Base-by-base conservation (phyloP, 2,329 filamentous ascomycete genomes). In the Colletotrichum abscissum region DNA sequence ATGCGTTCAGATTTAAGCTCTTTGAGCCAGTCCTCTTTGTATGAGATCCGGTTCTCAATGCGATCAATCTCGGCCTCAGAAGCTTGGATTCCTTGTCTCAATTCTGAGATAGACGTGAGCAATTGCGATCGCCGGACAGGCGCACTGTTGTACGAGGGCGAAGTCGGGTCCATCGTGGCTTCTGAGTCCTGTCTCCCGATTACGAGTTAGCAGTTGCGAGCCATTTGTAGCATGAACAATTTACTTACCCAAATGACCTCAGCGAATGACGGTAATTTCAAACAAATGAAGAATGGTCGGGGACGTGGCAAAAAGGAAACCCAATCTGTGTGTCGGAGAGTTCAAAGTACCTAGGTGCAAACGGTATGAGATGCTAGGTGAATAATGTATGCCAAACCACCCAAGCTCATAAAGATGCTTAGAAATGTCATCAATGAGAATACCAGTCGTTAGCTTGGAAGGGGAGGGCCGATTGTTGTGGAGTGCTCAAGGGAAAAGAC, bases 11-110 rank as follows among this genome's bases (percentile, higher is more conserved):
- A 59, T 52, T 55, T 73, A 3, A 73, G 49, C 4, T 49, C 33
- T 11, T 60, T 30, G 12, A 73, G 60, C n/a, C 64, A 42, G 42
- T 14, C 70, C 26, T 65, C 59, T 19, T 73, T 73, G 70, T 73
- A 73, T 9, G 70, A 59, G 0, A 69, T 59, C 7, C 55, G 9
- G 5, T 55, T 73, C 33, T 73, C 70, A 12, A 60, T 35, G 11
- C 52, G 16, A 24, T 73, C 70, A 8, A 60, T 66, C 8, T 69
- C 55, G 2, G 54, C 59, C 33, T 73, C 58, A 26, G 46, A 28
- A 24, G 46, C 19, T 55, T 7, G 55, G 14, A 73, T 22, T 22
- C 26, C 28, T 6, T 60, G 42, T 6, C 19, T n/a, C 5, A 69
- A 46, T 16, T 49, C 26, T 55, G 54, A 28, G 5, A 73, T 69